Base-by-base conservation (phyloP, 1,284 basidiomycete species). In the Athelia sp. region DNA sequence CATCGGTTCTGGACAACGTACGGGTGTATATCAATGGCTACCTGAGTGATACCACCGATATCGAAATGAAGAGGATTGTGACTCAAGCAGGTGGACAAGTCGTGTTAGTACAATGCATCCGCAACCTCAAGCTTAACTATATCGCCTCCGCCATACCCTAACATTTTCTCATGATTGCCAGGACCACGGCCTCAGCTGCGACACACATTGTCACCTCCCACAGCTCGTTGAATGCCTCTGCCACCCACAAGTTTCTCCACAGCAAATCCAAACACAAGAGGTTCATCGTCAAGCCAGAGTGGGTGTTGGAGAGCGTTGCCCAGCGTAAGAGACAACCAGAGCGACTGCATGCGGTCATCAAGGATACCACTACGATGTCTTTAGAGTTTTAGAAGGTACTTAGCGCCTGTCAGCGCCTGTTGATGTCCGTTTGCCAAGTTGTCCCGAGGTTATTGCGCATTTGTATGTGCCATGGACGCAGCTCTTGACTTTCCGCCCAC, bases 141-240 rank as follows among this genome's bases (percentile, higher is more conserved):
- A n/a, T n/a, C n/a, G n/a, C n/a, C n/a, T n/a, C n/a, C n/a, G n/a
- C n/a, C n/a, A 40, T 36, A 34, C n/a, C n/a, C 32, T 38, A 52
- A 46, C 31, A 40, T 46, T 23, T 43, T 18, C 14, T 35, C 36
- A 48, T 46, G 26, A 21, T 43, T 13, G 11, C 19, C 56, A 87
- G 84, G 54, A 60, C 65, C 44, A 73, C 71, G 18, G 67, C 79
- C 13, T 79, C 81, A 6, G 73, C 73, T 18, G 82, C 83, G 43
- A 88, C 86, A 15, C 86, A 89, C 59, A 81, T 89, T 46, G 55
- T 89, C 35, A 86, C 85, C 9, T 88, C 86, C 10, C 79, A 79
- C 55, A 75, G 74, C 52, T 34, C 32, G n/a, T 67, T 87, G 52
- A 85, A 71, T 58, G 83, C 73, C 13, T 76, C 78, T 14, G 87